Base-by-base conservation (phyloP, 2,329 filamentous ascomycete genomes). In the Claviceps quebecensis region DNA sequence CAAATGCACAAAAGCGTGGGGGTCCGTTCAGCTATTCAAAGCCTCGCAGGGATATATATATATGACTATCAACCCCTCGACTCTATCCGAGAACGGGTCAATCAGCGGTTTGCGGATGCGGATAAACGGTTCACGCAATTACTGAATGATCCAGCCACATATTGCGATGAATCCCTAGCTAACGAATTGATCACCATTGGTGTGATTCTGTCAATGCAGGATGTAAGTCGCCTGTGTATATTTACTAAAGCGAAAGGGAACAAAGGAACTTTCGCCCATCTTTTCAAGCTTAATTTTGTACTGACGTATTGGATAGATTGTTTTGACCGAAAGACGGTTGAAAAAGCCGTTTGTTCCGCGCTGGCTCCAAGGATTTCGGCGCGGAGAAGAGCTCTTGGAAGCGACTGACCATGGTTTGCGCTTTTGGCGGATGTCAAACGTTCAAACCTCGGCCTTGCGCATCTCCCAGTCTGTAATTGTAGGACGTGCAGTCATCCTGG, bases 401-500 rank as follows among this genome's bases (percentile, higher is more conserved):
- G 48, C 49, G 16, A 68, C 65, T 1, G 66, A 70, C 45, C 63
- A 64, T 5, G 67, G 67, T 2, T 58, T 57, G 14, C 61, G 66
- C 14, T 71, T 69, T 53, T 69, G 65, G 64, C 59, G 59, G 7
- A 53, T 58, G 7, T 49, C 58, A 4, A 65, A 67, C 23, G 60
- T 66, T 1, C 68, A 69, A 46, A 56, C 66, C 3, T 60, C 61
- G 13, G 58, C 59, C 1, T 59, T 68, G 6, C 66, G 66, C 23
- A 58, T 65, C 37, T 67, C 68, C 2, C 67, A 69, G 39, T 65
- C 64, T 22, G 63, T 71, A 22, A 68, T 70, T 38, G 66, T 69
- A 22, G 66, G 66, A 4, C 63, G 68, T 11, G 63, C 63, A 5
- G 61, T 69, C 14, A 68, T 71, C 36, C 57, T 71, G 11, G 65